phyloP scores from a whole-genome alignment of 176 grass and related monocot genomes.

The Oryza meyeriana region DNA sequence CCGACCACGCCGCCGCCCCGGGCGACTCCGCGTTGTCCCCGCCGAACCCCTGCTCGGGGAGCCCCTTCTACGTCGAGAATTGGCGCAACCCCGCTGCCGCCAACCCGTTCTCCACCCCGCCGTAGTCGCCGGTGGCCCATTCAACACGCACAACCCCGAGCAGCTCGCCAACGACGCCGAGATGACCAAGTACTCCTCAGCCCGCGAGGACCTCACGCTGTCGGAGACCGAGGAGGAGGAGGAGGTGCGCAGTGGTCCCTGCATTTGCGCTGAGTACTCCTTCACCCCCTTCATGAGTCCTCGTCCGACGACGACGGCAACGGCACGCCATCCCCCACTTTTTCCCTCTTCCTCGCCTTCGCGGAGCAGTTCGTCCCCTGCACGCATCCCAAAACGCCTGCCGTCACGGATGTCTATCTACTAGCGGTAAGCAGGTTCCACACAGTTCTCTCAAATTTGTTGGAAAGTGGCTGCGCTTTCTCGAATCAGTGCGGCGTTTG shows the following conservation, averaged over 20 bases:
- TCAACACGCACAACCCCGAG: too few relatives aligned
- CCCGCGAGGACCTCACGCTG: constrained; percentile 43
- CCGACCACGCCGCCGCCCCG: too few relatives aligned
- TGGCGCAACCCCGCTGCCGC: too few relatives aligned
- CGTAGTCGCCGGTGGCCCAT: too few relatives aligned
- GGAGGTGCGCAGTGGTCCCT: constrained; percentile 49
- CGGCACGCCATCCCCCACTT: constrained; percentile 38
- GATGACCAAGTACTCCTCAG: constrained; percentile 41
- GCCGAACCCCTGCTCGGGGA: too few relatives aligned
- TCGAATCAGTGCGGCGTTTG: neutral
- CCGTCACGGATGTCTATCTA: neutral
- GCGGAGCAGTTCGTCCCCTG: constrained; percentile 49
- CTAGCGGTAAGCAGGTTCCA: constrained; percentile 10
- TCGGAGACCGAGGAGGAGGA: constrained; percentile 59
- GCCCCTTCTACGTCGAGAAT: too few relatives aligned
- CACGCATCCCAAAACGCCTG: neutral
- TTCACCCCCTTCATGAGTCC: constrained; percentile 24
- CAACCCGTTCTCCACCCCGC: too few relatives aligned
- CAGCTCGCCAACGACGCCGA: constrained; percentile 36
- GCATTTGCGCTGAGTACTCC: constrained; percentile 22
- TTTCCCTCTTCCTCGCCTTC: constrained; percentile 55
- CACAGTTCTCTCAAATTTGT: neutral
- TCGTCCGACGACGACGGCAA: constrained; percentile 1
- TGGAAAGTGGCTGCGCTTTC: constrained; percentile 1
- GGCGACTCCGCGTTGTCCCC: too few relatives aligned